Evolutionary conservation across 768 basidiomycete genomes (phyloP).

Genomic region (Boletus edulis): DNA sequence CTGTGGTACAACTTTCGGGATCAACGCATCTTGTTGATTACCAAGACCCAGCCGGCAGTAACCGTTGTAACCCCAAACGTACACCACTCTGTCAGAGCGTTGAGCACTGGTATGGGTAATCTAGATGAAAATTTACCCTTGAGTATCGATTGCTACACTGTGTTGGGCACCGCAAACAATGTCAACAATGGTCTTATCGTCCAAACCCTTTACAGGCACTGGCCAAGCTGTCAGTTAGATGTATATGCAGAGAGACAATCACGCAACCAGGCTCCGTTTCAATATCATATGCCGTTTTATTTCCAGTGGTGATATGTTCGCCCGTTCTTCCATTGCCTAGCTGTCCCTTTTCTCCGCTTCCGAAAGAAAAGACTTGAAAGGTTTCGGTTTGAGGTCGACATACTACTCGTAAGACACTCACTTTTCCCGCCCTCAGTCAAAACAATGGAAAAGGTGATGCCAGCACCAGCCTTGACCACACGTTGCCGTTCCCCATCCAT

Average conservation of each 20-base stretch:
- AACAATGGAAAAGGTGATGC: conserved; percentile 80
- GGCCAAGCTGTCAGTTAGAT: conserved; percentile 9
- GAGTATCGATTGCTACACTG: conserved; percentile 72
- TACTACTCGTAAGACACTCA: conserved; percentile 25
- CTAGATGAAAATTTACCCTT: conserved; percentile 49
- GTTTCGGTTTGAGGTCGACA: conserved; percentile 1
- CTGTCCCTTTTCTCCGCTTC: conserved; percentile 91
- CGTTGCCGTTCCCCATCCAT: conserved; percentile 59
- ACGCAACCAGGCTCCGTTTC: conserved; percentile 64
- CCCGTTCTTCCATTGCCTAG: conserved; percentile 91
- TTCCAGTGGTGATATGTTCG: conserved; percentile 85
- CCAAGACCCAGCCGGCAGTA: conserved; percentile 91
- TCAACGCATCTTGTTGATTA: conserved; percentile 76
- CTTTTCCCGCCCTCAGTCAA: conserved; percentile 83
- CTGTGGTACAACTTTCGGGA: conserved; percentile 82
- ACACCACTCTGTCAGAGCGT: conserved; percentile 52
- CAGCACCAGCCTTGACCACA: conserved; percentile 73
- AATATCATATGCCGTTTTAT: conserved; percentile 80
- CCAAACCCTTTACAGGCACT: conserved; percentile 77
- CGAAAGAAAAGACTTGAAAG: conserved; percentile 75
- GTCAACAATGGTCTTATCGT: conserved; percentile 73
- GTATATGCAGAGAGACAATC: background rate
- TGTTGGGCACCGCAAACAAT: conserved; percentile 90
- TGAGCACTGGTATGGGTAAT: conserved; percentile 6
- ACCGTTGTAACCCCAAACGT: conserved; percentile 87